Evolutionary conservation across 495 filamentous ascomycete genomes (phyloP).

Genomic region (Letharia lupina): DNA sequence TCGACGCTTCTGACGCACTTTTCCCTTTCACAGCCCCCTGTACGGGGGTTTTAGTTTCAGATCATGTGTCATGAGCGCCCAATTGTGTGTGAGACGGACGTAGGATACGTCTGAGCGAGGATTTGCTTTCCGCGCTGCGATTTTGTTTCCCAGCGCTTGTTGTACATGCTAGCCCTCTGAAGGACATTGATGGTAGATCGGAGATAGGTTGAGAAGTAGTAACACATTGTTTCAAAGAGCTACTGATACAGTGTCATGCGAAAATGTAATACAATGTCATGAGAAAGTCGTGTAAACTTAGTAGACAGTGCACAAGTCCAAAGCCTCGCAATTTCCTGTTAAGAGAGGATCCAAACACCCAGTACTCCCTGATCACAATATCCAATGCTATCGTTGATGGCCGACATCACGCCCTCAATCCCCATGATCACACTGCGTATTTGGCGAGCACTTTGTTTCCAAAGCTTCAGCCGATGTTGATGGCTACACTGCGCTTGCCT

Average conservation of each 20-base stretch:
- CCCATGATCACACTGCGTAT: background rate
- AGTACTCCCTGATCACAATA: background rate
- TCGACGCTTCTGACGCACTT: background rate
- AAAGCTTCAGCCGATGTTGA: background rate
- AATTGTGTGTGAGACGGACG: background rate
- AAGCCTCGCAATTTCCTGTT: background rate
- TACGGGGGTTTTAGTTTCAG: background rate
- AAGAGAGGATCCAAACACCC: background rate
- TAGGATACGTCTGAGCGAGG: background rate
- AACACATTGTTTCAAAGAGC: background rate
- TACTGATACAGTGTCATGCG: background rate
- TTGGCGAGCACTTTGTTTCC: background rate
- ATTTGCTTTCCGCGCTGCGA: background rate
- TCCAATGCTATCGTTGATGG: background rate
- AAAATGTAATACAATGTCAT: background rate
- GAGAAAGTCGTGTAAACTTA: background rate
- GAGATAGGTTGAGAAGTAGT: background rate
- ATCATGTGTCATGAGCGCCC: background rate
- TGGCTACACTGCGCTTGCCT: background rate
- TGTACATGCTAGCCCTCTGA: background rate
- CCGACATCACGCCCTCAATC: background rate
- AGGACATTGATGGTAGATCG: background rate
- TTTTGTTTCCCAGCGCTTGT: background rate
- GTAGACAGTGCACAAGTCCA: background rate
- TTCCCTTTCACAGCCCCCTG: background rate